These are phyloP conservation scores for Allium sativum DNA, from an alignment of 106 monocot species.

Conservation along the genomic window DNA sequence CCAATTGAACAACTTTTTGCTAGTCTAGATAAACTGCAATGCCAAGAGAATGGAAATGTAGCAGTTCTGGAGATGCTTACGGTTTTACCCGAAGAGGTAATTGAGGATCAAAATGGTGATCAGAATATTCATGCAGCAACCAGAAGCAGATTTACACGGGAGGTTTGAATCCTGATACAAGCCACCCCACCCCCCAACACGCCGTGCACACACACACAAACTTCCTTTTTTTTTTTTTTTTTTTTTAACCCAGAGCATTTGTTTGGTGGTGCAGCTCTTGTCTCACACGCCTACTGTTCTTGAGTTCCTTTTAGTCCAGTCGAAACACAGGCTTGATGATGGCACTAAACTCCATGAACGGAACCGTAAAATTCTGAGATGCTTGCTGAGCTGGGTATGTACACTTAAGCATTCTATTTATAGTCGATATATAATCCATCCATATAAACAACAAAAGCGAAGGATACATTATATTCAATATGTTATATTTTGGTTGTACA, in stretches of 20 bases:
- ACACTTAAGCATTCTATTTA: too few species aligned
- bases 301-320: slow-evolving; percentile 63
- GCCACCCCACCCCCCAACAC: too few species aligned
- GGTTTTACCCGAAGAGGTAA: slow-evolving; percentile 81
- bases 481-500: too few species aligned
- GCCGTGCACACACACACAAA: too few species aligned
- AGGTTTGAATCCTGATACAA: slow-evolving; percentile 25
- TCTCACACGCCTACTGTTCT: slow-evolving; percentile 71
- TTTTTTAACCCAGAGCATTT: neutral
- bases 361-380: slow-evolving; percentile 22
- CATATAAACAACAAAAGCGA: too few species aligned
- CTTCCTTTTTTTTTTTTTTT: too few species aligned
- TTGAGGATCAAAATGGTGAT: slow-evolving; percentile 60
- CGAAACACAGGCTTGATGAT: slow-evolving; percentile 39
- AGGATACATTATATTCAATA: too few species aligned
- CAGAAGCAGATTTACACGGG: slow-evolving; percentile 56
- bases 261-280: slow-evolving; percentile 53
- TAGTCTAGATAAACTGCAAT: slow-evolving; percentile 65
- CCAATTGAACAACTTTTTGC: slow-evolving; percentile 75
- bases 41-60: slow-evolving; percentile 55
- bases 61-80: slow-evolving; percentile 92
- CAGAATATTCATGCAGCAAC: slow-evolving; percentile 31
- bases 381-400: slow-evolving; percentile 24
- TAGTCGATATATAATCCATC: too few species aligned
- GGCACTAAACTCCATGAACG: slow-evolving; percentile 36